A percentile compares a stretch with the other conserved stretches of the same genome.
phyloP scores from a whole-genome alignment of 2,329 filamentous ascomycete genomes.

The Bipolaris sorokiniana region DNA sequence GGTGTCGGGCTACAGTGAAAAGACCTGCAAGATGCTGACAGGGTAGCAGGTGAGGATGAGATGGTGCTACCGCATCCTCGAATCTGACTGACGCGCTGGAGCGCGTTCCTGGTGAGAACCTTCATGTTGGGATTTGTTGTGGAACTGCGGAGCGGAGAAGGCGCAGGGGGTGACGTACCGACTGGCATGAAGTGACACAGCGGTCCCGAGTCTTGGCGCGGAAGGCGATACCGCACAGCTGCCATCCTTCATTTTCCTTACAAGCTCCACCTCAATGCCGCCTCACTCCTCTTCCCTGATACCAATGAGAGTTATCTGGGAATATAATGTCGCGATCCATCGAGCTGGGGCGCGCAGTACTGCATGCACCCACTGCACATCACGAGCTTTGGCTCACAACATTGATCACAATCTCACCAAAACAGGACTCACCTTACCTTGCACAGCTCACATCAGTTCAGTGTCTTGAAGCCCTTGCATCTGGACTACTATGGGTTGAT shows the following conservation, averaged over 20 bases:
- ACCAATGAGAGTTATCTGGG: slow-evolving; percentile 5
- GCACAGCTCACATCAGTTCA: slow-evolving; percentile 23
- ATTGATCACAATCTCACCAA: slow-evolving; percentile 44
- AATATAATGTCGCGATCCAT: slow-evolving; percentile 34
- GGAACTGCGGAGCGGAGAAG: slow-evolving; percentile 12
- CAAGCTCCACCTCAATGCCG: slow-evolving; percentile 7
- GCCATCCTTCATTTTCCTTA: background rate
- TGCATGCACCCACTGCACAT: slow-evolving; percentile 29
- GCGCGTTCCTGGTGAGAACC: slow-evolving; percentile 23
- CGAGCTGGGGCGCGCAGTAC: slow-evolving; percentile 46
- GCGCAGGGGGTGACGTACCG: slow-evolving; percentile 23
- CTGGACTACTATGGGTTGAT: slow-evolving; percentile 41
- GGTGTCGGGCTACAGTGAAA: slow-evolving; percentile 36
- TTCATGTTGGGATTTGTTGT: slow-evolving; percentile 29
- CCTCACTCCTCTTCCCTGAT: background rate
- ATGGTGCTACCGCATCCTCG: slow-evolving; percentile 12
- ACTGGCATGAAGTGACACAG: slow-evolving; percentile 20
- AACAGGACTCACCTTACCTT: slow-evolving; percentile 33
- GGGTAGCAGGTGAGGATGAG: background rate
- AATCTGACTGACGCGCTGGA: slow-evolving; percentile 22
- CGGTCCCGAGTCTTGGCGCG: slow-evolving; percentile 30
- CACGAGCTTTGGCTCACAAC: slow-evolving; percentile 47
- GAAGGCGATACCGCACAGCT: background rate
- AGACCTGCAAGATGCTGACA: slow-evolving; percentile 1
- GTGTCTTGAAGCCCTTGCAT: slow-evolving; percentile 30